Base-by-base conservation (phyloP, 441 rosid genomes). In the Euphorbia corollata region DNA sequence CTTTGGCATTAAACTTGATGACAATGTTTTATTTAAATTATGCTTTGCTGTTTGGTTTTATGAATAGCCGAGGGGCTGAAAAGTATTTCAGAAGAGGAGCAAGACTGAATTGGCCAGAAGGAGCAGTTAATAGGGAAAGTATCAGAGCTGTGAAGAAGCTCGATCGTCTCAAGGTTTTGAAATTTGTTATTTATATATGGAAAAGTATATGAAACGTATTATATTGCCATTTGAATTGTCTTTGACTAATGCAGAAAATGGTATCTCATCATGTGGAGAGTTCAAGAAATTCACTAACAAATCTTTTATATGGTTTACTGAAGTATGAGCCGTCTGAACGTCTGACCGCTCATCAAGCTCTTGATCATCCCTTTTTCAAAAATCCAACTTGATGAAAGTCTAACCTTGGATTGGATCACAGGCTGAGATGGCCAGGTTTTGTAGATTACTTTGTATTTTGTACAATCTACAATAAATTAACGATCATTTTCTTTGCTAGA, bases 101-200 rank as follows among this genome's bases (percentile, higher is more conserved):
- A 15, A 81, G 85, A 68, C 71, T 90, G 47, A 83, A 90, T 77
- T 88, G 95, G 95, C 95, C 97, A 59, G 97, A 83, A 78, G 95
- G 97, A 13, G 92, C 92, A 30, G 81, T 75, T 66, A 88, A 92
- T 15, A 79, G 95, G 73, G 92, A 85, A 71, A 88, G 95, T 73
- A 88, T 90, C 61, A 79, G 85, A 65, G 95, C 97, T 53, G 97
- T 90, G 71, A 84, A 76, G 79, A 86, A 84, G 81, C 95, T 90
- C 13, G 81, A 83, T 68, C 79, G 74, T 27, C 82, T 88, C 7
- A 79, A 84, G 97, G 97, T 90, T 19, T n/a, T 67, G 1, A 16
- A 34, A n/a, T 41, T 18, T 24, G 55, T 56, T 45, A 34, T 59
- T 19, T 39, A 12, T 22, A 48, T 27, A 27, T 8, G 6, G 0